These are phyloP conservation scores for Euptelea pleiosperma DNA, from an alignment of 164 flowering plant species.

Conservation along the genomic window DNA sequence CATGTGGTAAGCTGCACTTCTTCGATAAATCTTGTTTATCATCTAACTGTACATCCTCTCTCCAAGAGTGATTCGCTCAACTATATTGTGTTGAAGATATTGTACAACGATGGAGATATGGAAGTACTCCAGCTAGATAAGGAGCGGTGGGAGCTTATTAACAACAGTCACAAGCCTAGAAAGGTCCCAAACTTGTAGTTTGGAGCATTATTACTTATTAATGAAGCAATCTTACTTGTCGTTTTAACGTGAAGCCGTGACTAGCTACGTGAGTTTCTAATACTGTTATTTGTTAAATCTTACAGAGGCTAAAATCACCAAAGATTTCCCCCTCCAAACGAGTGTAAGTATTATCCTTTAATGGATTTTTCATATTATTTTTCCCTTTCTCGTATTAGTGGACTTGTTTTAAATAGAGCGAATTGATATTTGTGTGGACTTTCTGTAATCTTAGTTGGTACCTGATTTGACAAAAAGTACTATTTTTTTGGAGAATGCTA, in stretches of 20 bases:
- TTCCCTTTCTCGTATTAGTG: not conserved
- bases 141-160: constrained; percentile 85
- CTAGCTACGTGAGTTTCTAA: not conserved
- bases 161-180: constrained; percentile 32
- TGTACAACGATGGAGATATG: constrained; percentile 91
- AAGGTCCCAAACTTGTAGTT: constrained; percentile 42
- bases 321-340: constrained; percentile 28
- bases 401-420: not conserved
- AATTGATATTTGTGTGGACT: not conserved
- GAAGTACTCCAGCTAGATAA: constrained; percentile 72
- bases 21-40: not conserved
- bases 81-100: constrained; percentile 34
- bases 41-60: not conserved
- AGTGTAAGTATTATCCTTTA: constrained; percentile 38
- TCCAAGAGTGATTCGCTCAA: constrained; percentile 2
- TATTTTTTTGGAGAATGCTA: constrained; percentile 3
- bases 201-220: constrained; percentile 1
- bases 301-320: constrained; percentile 43
- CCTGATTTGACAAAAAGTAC: not conserved
- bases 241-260: not conserved
- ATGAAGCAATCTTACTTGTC: not conserved
- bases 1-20: constrained; percentile 60
- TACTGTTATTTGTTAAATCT: not conserved
- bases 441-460: not conserved
- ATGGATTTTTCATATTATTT: not conserved